Percentiles rank a stretch among this genome's conserved stretches.
Evolutionary conservation across 495 filamentous ascomycete genomes (phyloP).

Genomic region (Filosporella fistucella): DNA sequence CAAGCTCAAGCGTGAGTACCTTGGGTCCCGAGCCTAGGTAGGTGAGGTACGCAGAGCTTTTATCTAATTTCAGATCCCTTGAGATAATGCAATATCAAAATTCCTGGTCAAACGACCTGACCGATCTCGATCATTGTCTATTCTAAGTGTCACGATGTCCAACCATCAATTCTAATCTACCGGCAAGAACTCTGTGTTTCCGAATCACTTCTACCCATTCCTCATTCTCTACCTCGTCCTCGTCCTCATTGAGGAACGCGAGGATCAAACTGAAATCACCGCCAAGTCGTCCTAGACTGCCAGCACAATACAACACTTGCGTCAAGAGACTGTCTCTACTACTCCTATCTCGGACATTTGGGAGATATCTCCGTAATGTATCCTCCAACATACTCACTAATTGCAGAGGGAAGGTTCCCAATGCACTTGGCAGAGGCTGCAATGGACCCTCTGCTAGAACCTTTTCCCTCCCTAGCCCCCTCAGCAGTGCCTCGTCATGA

Average conservation of each 20-base stretch:
- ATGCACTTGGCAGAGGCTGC: slow-evolving; percentile 65
- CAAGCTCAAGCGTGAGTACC: too few species aligned
- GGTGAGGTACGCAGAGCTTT: too few species aligned
- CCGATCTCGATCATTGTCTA: not conserved
- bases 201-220: slow-evolving; percentile 93
- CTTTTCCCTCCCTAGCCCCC: slow-evolving; percentile 20
- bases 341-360: slow-evolving; percentile 74
- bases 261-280: slow-evolving; percentile 90
- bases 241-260: slow-evolving; percentile 59
- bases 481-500: slow-evolving; percentile 24
- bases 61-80: not conserved
- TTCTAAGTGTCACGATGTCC: slow-evolving; percentile 28
- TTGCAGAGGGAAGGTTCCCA: slow-evolving; percentile 82
- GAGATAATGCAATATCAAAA: too few species aligned
- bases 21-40: too few species aligned
- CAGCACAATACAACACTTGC: slow-evolving; percentile 92
- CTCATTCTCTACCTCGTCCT: slow-evolving; percentile 48
- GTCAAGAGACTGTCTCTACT: slow-evolving; percentile 84
- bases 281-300: slow-evolving; percentile 85
- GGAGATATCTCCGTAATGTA: slow-evolving; percentile 74
- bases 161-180: slow-evolving; percentile 79
- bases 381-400: slow-evolving; percentile 77
- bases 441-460: slow-evolving; percentile 47
- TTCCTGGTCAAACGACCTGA: too few species aligned
- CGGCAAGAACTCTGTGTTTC: slow-evolving; percentile 83